Percentiles rank a stretch among this genome's conserved stretches.
Evolutionary conservation across 306 rosid genomes (phyloP).

Genomic region (Sophora flavescens): DNA sequence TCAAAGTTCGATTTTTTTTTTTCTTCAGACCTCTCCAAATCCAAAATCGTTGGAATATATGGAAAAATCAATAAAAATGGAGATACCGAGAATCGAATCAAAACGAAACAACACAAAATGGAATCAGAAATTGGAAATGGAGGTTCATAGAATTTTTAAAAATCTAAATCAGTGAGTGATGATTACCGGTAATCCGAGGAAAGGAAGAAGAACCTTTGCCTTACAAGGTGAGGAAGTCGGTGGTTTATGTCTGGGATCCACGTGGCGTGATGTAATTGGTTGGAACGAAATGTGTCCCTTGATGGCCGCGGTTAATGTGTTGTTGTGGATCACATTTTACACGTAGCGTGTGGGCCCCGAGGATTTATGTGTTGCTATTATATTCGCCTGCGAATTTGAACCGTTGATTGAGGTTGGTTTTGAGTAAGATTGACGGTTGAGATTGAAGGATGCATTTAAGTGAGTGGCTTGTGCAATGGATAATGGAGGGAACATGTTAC

Average conservation of each 20-base stretch:
- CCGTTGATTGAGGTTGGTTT: background rate
- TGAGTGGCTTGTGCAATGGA: conserved; percentile 14
- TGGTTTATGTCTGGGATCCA: conserved; percentile 30
- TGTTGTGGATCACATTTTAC: conserved; percentile 35
- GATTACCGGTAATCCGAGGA: background rate
- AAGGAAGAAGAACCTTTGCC: conserved; percentile 33
- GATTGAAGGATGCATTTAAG: background rate
- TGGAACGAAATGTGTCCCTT: background rate
- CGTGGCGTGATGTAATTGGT: conserved; percentile 40
- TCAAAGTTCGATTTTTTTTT: conserved; percentile 30
- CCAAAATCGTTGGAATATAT: background rate
- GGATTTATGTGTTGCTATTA: conserved; percentile 26
- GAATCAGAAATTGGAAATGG: conserved; percentile 5
- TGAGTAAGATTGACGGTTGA: conserved; percentile 15
- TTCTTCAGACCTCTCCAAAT: conserved; percentile 25
- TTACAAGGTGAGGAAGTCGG: conserved; percentile 39
- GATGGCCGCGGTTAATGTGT: background rate
- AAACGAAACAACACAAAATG: background rate
- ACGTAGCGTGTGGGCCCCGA: conserved; percentile 48
- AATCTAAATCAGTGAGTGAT: background rate
- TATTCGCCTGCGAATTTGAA: conserved; percentile 8
- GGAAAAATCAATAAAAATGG: conserved; percentile 25
- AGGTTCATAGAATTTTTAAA: conserved; percentile 39
- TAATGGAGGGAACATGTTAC: background rate
- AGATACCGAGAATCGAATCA: conserved; percentile 39